phyloP scores from a whole-genome alignment of 2,329 filamentous ascomycete genomes.

The Talaromyces rugulosus region DNA sequence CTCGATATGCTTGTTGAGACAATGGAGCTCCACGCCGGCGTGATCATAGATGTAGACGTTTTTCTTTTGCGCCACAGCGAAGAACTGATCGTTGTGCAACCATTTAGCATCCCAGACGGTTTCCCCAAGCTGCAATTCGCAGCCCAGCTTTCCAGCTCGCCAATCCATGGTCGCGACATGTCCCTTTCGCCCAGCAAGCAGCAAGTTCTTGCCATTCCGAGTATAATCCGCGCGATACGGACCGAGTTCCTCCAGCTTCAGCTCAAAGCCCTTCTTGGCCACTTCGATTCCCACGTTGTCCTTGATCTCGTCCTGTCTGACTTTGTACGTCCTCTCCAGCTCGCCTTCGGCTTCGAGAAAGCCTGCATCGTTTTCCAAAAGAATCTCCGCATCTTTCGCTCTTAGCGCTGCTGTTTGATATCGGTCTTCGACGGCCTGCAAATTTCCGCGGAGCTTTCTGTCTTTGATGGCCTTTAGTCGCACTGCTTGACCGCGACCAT shows the following conservation, averaged over 20 bases:
- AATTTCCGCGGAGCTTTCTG: conserved; percentile 80
- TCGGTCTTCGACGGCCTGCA: conserved; percentile 74
- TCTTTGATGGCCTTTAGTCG: conserved; percentile 71
- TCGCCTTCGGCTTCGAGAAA: conserved; percentile 86
- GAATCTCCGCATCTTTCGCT: conserved; percentile 91
- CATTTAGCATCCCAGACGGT: conserved; percentile 85
- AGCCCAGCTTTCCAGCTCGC: conserved; percentile 84
- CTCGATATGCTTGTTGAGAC: conserved; percentile 83
- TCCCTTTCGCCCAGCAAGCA: conserved; percentile 85
- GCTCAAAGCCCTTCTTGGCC: conserved; percentile 87
- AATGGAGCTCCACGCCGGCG: conserved; percentile 87
- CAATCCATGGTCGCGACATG: conserved; percentile 97
- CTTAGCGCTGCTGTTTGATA: conserved; percentile 75
- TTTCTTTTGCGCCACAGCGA: conserved; percentile 94
- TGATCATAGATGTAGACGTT: conserved; percentile 95
- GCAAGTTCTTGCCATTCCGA: conserved; percentile 77
- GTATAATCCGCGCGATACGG: conserved; percentile 89
- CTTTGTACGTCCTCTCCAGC: conserved; percentile 87
- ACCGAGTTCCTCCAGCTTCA: conserved; percentile 76
- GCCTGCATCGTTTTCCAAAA: conserved; percentile 80
- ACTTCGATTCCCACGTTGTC: conserved; percentile 72
- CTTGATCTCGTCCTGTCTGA: conserved; percentile 81
- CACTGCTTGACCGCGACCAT: conserved; percentile 78
- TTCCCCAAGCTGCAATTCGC: conserved; percentile 86
- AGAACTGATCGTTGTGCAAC: conserved; percentile 90